Evolutionary conservation across 176 grass and related monocot genomes (phyloP), one percentile per base, ranked within the genome.

Genomic region (Panicum miliaceum): DNA sequence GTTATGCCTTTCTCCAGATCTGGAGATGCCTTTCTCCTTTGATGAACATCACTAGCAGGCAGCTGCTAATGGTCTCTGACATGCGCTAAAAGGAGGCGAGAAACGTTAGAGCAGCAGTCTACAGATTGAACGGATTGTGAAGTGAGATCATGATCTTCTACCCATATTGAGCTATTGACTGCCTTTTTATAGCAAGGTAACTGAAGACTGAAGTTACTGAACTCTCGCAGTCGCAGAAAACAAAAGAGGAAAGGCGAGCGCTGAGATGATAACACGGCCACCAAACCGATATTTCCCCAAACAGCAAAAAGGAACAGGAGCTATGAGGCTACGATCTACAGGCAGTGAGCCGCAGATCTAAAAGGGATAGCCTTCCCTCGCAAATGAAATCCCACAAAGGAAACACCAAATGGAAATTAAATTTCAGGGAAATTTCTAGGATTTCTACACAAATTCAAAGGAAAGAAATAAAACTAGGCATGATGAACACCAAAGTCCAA

Each of bases 211-310:
- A 52, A 80, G 18, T 58, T 72, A 46, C 52, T 59, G 64, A 36
- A 47, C 64, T 82, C 63, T 6, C 27, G 18, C 10, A 23, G 13
- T 6, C 27, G 18, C 6, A 18, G 13, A 78, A 60, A 58, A 36
- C 45, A 79, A 22, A 89, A 89, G 68, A 79, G 68, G 82, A 74
- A 92, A 85, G 65, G 23, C 54, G 46, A 25, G n/a, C 27, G 5
- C 2, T 38, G 16, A 70, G 71, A 70, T 79, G 25, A 72, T 23
- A 51, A 72, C n/a, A 85, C 43, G 62, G 70, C 50, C 43, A 57
- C 58, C 53, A 57, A 81, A 6, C 57, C 0, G 47, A 72, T 79
- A 32, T 66, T 79, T 67, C 15, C 46, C 58, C 75, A 48, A 73
- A 74, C 57, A 84, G 65, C 56, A 88, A 73, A 81, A 80, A 40